These are phyloP conservation scores for Fraxinus sp. DNA, from an alignment of 305 asterid species.

Conservation along the genomic window DNA sequence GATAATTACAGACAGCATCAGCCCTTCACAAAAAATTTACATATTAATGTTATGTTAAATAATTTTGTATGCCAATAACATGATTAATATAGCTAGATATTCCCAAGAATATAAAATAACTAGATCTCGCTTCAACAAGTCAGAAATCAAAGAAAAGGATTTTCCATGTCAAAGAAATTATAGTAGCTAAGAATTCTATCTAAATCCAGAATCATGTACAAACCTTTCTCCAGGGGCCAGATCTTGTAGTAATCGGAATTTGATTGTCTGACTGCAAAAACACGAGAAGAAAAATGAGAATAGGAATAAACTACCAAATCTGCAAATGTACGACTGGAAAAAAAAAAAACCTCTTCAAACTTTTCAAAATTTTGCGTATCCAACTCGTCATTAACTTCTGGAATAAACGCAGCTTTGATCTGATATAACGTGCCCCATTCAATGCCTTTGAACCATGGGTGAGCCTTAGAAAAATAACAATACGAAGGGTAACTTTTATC, in stretches of 20 bases:
- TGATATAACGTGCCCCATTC: constrained; percentile 80
- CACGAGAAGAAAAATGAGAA: constrained; percentile 16
- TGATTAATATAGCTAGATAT: not conserved
- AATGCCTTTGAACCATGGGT: constrained; percentile 80
- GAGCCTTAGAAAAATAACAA: constrained; percentile 54
- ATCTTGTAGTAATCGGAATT: constrained; percentile 58
- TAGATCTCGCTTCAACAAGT: not conserved
- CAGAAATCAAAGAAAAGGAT: not conserved
- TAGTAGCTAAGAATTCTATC: not conserved
- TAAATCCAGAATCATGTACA: constrained; percentile 28
- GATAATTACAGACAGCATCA: not conserved
- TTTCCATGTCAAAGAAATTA: not conserved
- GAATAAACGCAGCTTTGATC: constrained; percentile 89
- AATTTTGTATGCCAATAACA: not conserved
- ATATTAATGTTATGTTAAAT: not conserved
- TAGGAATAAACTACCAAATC: constrained; percentile 15
- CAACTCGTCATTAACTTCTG: constrained; percentile 86
- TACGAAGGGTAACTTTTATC: constrained; percentile 12
- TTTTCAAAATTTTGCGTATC: constrained; percentile 94
- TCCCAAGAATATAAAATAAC: not conserved
- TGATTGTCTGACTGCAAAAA: constrained; percentile 65
- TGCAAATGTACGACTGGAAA: constrained; percentile 16
- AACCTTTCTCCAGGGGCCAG: constrained; percentile 99
- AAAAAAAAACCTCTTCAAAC: constrained; percentile 72
- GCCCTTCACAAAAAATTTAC: not conserved